Conservation (phyloP, 106 monocot species). For the Dendrobium huoshanense region DNA sequence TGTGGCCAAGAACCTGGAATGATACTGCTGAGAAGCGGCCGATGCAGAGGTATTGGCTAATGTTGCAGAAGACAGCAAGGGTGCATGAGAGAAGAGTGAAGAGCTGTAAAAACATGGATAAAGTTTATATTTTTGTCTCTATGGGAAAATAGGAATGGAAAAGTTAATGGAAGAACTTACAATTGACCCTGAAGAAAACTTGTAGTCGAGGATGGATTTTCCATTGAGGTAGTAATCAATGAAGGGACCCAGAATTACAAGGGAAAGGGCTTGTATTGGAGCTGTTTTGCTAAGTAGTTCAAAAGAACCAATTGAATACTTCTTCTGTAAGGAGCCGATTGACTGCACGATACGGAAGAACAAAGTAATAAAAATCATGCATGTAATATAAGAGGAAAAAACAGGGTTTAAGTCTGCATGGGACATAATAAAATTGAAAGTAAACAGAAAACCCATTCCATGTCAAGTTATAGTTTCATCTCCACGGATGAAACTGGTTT, state of each 20-base stretch:
- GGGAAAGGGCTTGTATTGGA: constrained; percentile 67
- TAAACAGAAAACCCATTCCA: background rate
- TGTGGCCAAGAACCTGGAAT: constrained; percentile 27
- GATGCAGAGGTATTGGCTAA: constrained; percentile 31
- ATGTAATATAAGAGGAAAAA: too few species aligned
- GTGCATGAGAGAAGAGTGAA: constrained; percentile 22
- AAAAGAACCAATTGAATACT: constrained; percentile 67
- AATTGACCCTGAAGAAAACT: constrained; percentile 34
- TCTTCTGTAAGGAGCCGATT: constrained; percentile 72
- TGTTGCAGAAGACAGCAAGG: constrained; percentile 27
- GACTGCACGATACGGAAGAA: constrained; percentile 23
- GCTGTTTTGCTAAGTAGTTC: constrained; percentile 79
- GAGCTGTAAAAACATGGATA: constrained; percentile 5
- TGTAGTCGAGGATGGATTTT: constrained; percentile 28
- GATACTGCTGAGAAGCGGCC: constrained; percentile 25
- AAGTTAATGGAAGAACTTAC: constrained; percentile 29
- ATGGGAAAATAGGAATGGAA: background rate
- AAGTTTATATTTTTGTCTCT: background rate
- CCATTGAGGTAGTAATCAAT: constrained; percentile 66
- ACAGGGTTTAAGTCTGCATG: background rate
- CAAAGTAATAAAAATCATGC: background rate
- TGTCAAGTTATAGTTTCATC: background rate
- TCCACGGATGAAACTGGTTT: background rate
- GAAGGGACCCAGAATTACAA: constrained; percentile 51
- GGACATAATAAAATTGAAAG: background rate